These are phyloP conservation scores for Exophiala spinifera DNA, from an alignment of 2,329 filamentous ascomycete genomes.

Conservation along the genomic window DNA sequence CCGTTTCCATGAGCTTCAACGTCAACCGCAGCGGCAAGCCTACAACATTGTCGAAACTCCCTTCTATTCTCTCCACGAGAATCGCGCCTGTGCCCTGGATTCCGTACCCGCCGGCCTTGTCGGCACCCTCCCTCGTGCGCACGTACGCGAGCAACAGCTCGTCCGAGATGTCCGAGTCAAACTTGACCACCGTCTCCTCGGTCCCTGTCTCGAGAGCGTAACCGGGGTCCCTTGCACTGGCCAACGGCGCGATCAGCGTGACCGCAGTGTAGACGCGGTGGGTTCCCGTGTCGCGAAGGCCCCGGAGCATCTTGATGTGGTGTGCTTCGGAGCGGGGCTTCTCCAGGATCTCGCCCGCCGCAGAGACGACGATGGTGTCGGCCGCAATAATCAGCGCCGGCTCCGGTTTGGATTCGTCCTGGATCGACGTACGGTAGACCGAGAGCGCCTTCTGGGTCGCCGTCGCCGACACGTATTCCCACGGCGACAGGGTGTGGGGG, in stretches of 20 bases:
- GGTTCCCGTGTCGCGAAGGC: slow-evolving; percentile 69
- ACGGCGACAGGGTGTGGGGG: slow-evolving; percentile 72
- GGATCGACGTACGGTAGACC: slow-evolving; percentile 62
- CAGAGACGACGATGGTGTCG: slow-evolving; percentile 82
- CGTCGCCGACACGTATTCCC: slow-evolving; percentile 88
- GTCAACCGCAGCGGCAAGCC: slow-evolving; percentile 78
- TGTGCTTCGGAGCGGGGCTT: slow-evolving; percentile 81
- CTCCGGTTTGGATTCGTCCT: slow-evolving; percentile 59
- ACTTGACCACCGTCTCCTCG: slow-evolving; percentile 89
- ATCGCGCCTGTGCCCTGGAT: slow-evolving; percentile 86
- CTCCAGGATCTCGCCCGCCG: slow-evolving; percentile 75
- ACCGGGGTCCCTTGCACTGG: slow-evolving; percentile 76
- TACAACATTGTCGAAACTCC: slow-evolving; percentile 89
- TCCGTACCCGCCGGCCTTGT: slow-evolving; percentile 95
- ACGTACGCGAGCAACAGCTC: slow-evolving; percentile 72
- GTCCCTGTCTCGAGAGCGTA: slow-evolving; percentile 78
- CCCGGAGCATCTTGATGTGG: slow-evolving; percentile 79
- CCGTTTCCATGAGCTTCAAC: slow-evolving; percentile 79
- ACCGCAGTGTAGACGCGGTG: slow-evolving; percentile 88
- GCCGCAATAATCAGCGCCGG: slow-evolving; percentile 83
- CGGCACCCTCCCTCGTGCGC: slow-evolving; percentile 79
- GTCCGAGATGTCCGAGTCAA: slow-evolving; percentile 71
- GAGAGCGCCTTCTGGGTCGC: slow-evolving; percentile 78
- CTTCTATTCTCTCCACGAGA: slow-evolving; percentile 84
- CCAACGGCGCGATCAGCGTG: slow-evolving; percentile 75